These are phyloP conservation scores for Wickerhamiella dianesei DNA, from an alignment of 805 yeast species.

Conservation along the genomic window DNA sequence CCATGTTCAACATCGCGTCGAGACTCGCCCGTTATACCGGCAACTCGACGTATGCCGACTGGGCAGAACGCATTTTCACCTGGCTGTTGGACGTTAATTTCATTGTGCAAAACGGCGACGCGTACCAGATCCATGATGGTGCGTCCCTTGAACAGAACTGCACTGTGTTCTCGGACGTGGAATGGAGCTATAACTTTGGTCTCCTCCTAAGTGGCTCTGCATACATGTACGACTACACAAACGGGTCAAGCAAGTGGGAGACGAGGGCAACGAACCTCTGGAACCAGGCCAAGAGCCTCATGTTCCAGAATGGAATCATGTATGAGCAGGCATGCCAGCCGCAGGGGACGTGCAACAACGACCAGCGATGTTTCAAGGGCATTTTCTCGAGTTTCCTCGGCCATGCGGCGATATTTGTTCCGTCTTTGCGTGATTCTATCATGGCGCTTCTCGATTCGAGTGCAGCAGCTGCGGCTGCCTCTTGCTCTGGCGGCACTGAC, in stretches of 20 bases:
- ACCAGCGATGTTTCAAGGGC: constrained; percentile 65
- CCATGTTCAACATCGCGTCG: constrained; percentile 68
- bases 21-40: constrained; percentile 66
- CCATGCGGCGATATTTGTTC: constrained; percentile 46
- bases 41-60: constrained; percentile 57
- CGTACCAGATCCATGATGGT: constrained; percentile 54
- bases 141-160: constrained; percentile 39
- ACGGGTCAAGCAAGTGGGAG: constrained; percentile 43
- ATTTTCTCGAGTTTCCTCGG: constrained; percentile 54
- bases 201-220: constrained; percentile 57
- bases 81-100: constrained; percentile 49
- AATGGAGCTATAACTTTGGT: constrained; percentile 70
- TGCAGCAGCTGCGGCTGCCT: constrained; percentile 57
- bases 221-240: constrained; percentile 48
- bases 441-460: constrained; percentile 35
- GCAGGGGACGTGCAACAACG: constrained; percentile 42
- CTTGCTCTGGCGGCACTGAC: constrained; percentile 72
- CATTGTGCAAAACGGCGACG: constrained; percentile 22
- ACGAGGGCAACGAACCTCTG: constrained; percentile 39
- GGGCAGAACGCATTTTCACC: constrained; percentile 59
- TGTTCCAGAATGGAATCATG: constrained; percentile 44
- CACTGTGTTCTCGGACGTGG: constrained; percentile 35
- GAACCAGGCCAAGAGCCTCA: constrained; percentile 29
- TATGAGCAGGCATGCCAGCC: constrained; percentile 64
- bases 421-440: constrained; percentile 37